These are phyloP conservation scores for Helotiales sp. DNA, from an alignment of 2,329 filamentous ascomycete genomes.

Conservation along the genomic window DNA sequence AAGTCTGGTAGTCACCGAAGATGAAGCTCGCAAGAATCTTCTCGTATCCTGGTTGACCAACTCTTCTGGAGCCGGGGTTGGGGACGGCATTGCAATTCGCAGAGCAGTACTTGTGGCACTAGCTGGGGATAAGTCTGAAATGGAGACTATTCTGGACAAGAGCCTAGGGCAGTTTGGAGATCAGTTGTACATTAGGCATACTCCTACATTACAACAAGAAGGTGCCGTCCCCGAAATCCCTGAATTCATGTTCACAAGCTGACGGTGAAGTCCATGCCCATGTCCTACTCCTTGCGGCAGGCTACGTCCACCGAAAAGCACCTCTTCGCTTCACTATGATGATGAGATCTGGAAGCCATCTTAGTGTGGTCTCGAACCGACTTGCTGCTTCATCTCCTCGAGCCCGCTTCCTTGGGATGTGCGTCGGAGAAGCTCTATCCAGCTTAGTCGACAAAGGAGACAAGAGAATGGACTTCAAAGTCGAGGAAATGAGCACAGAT, in stretches of 20 bases:
- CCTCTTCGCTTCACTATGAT: slow-evolving; percentile 71
- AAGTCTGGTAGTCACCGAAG: slow-evolving; percentile 52
- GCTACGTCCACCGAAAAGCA: slow-evolving; percentile 71
- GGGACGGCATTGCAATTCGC: slow-evolving; percentile 67
- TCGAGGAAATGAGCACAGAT: slow-evolving; percentile 74
- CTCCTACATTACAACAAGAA: slow-evolving; percentile 86
- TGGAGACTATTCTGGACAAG: slow-evolving; percentile 67
- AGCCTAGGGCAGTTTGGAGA: slow-evolving; percentile 80
- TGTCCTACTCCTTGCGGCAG: slow-evolving; percentile 75
- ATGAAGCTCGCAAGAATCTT: slow-evolving; percentile 55
- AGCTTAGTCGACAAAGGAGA: slow-evolving; percentile 65
- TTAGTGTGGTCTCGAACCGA: slow-evolving; percentile 83
- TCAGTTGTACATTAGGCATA: slow-evolving; percentile 83
- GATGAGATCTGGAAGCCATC: slow-evolving; percentile 73
- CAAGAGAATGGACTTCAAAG: slow-evolving; percentile 79
- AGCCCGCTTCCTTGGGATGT: slow-evolving; percentile 85
- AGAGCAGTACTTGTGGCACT: slow-evolving; percentile 68
- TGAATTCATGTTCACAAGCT: neutral
- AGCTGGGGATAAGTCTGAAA: slow-evolving; percentile 54
- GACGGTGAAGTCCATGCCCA: slow-evolving; percentile 72
- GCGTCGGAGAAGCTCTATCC: slow-evolving; percentile 76
- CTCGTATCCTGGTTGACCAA: slow-evolving; percentile 69
- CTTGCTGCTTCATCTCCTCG: slow-evolving; percentile 76
- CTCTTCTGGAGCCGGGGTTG: slow-evolving; percentile 67
- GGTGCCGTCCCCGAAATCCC: slow-evolving; percentile 53